Base-by-base conservation (phyloP, 1,284 basidiomycete species). In the Crucibulum cyathiforme region DNA sequence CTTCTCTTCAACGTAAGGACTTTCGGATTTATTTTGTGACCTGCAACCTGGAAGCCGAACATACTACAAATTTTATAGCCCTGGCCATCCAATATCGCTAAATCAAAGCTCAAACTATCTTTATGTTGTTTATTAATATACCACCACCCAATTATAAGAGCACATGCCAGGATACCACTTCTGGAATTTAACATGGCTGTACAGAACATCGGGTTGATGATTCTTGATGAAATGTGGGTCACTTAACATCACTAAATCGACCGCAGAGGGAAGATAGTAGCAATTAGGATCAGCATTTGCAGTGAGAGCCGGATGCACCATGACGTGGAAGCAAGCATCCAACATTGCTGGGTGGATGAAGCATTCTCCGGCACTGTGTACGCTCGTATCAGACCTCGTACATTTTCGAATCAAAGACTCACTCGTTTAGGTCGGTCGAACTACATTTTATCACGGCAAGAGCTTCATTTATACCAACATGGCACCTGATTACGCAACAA, bases 321-420 rank as follows among this genome's bases (percentile, higher is more conserved):
- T 47, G 24, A 67, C 58, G 7, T 69, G 69, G 7, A 68, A 61
- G 36, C 63, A 66, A 10, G 69, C 66, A 52, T 71, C 69, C 8
- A 71, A 64, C 31, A 82, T 71, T 3, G 77, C 79, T 2, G 81
- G 81, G 58, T 82, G 78, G 13, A 82, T 58, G 31, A 72, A 54
- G 52, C 77, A 80, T 4, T 66, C 56, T 1, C 63, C 62, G 8
- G 57, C 50, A 13, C 70, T 76, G 56, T n/a, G 52, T 36, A 7
- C 52, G 36, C 35, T 46, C 17, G 17, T 35, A 49, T 31, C 35
- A 54, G 39, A 50, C 47, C 57, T 36, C 61, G 31, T 54, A 19
- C 13, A 57, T 51, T 2, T 45, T 7, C 39, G 50, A 17, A 52
- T 15, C 8, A 39, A 15, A 52, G 15, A 46, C 9, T 24, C 24